Conservation (phyloP, 176 grass and related monocot species). For the Aegilops speltoides region DNA sequence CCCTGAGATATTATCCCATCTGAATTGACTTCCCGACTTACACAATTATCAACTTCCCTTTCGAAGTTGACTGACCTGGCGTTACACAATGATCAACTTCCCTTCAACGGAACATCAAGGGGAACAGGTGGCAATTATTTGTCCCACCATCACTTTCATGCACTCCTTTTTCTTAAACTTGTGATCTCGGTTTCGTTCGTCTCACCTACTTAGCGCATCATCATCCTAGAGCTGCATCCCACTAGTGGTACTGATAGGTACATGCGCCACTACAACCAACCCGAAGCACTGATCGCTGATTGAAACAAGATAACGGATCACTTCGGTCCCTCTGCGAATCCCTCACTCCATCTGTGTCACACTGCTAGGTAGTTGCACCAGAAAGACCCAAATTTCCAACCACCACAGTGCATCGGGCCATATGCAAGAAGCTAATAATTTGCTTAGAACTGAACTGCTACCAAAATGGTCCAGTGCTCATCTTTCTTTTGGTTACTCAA, state of each 20-base stretch:
- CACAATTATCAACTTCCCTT: conserved; percentile 3
- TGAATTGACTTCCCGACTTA: not conserved
- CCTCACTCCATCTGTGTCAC: not conserved
- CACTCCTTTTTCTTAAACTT: not conserved
- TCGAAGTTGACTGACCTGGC: not conserved
- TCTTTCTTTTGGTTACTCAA: not conserved
- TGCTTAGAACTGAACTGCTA: not conserved
- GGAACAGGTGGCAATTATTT: conserved; percentile 22
- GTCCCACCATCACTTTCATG: conserved; percentile 19
- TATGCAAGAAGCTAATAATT: conserved; percentile 25
- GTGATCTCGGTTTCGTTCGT: not conserved
- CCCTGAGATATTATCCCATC: conserved; percentile 10
- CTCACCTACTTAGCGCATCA: not conserved
- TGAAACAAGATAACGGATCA: not conserved
- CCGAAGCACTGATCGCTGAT: not conserved
- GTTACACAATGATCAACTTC: conserved; percentile 1
- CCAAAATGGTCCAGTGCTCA: not conserved
- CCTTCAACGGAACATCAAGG: conserved; percentile 8
- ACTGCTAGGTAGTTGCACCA: conserved; percentile 12
- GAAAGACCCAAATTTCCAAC: not conserved
- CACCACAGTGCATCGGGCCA: not conserved
- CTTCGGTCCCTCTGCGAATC: not conserved
- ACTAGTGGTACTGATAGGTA: conserved; percentile 18
- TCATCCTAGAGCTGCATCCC: conserved; percentile 32
- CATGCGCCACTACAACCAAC: not conserved